Base-by-base conservation (phyloP, 768 basidiomycete species). In the Russula sp. region DNA sequence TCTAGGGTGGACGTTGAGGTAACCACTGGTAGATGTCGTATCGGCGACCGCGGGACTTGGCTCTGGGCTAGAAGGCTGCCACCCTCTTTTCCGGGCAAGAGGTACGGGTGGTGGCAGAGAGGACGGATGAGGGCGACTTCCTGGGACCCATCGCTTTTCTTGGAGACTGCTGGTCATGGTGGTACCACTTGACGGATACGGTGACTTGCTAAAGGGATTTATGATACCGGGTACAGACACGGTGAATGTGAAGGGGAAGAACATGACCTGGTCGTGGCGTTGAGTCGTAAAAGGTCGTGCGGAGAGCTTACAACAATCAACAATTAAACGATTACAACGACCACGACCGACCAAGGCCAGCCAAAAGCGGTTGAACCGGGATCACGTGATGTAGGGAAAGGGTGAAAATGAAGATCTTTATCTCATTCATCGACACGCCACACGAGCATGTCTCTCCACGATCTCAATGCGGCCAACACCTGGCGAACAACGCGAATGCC, bases 161-260 rank as follows among this genome's bases (percentile, higher is more conserved):
- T 66, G 58, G 58, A 59, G 50, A 63, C 69, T 18, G 65, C 67
- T 64, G 73, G n/a, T 61, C 60, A 51, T 64, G 52, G 61, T 59
- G 61, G 65, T 42, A 52, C 59, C 53, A 62, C 46, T 41, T 77
- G 69, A 10, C 7, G 4, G 47, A 25, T 41, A 25, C 10, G 42
- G 36, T 18, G 56, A 11, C 25, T 14, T 53, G 51, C 39, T 45
- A 73, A 90, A 90, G 9, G 88, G 88, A 68, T 88, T 89, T 29
- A 77, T 71, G 56, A 88, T 69, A 7, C 86, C 87, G 5, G 87
- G 85, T 13, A 87, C 81, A 39, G 78, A 70, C 62, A 89, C 77
- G 16, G 72, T 81, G 76, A 90, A 90, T 54, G 87, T 87, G 70
- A 90, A 90, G 13, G 86, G 81, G 68, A 88, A 89, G 4, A 76